Evolutionary conservation across 805 yeast species (phyloP).

Genomic region (Jamesozyma gamospora): DNA sequence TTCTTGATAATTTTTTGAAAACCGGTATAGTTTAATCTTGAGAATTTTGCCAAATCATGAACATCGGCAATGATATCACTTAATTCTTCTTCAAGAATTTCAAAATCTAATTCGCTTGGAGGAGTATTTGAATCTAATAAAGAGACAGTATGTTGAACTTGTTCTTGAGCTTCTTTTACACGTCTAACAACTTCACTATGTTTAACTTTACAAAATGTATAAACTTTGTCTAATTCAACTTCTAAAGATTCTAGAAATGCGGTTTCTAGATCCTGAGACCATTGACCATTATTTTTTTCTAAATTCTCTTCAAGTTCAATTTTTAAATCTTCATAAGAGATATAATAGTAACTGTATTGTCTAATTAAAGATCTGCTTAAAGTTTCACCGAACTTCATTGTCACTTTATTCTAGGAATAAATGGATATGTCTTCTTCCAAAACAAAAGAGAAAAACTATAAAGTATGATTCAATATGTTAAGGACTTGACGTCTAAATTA

Average conservation of each 20-base stretch:
- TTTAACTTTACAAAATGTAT: slow-evolving; percentile 81
- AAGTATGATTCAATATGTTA: too few species aligned
- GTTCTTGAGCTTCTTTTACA: slow-evolving; percentile 68
- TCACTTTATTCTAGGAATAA: neutral
- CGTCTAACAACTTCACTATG: slow-evolving; percentile 77
- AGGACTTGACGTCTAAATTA: too few species aligned
- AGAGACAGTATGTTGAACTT: slow-evolving; percentile 57
- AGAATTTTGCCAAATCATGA: slow-evolving; percentile 89
- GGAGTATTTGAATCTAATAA: slow-evolving; percentile 41
- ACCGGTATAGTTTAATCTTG: slow-evolving; percentile 90
- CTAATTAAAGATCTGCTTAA: slow-evolving; percentile 79
- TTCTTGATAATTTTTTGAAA: slow-evolving; percentile 94
- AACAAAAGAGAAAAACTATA: too few species aligned
- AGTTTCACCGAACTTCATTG: slow-evolving; percentile 94
- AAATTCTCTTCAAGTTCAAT: slow-evolving; percentile 64
- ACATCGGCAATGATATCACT: slow-evolving; percentile 92
- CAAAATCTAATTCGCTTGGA: slow-evolving; percentile 57
- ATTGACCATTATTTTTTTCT: slow-evolving; percentile 40
- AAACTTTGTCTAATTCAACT: slow-evolving; percentile 83
- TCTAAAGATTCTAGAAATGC: slow-evolving; percentile 68
- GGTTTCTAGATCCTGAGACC: slow-evolving; percentile 78
- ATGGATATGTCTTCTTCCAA: too few species aligned
- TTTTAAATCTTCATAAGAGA: slow-evolving; percentile 85
- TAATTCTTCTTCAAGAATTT: slow-evolving; percentile 63
- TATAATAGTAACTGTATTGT: slow-evolving; percentile 84